Percentiles rank a stretch among this genome's conserved stretches.
phyloP scores from a whole-genome alignment of 2,329 filamentous ascomycete species.

The Ploettnerulaceae sp. region DNA sequence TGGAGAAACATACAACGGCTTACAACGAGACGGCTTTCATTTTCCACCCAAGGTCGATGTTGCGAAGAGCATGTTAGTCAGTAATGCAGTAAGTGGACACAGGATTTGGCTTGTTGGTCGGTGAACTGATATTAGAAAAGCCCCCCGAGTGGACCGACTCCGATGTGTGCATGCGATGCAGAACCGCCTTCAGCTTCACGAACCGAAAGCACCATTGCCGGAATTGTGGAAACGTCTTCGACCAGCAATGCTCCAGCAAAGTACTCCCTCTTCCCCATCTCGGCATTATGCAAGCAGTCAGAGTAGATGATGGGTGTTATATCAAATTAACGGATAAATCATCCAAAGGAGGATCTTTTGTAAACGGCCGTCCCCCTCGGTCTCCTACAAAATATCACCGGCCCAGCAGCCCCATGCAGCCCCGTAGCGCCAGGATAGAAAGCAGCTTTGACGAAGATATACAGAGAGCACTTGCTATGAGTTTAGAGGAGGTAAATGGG shows the following conservation, averaged over 20 bases:
- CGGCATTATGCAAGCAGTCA: constrained; percentile 83
- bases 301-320: constrained; percentile 95
- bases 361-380: constrained; percentile 41
- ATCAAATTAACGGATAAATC: constrained; percentile 78
- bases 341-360: constrained; percentile 38
- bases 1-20: constrained; percentile 73
- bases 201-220: constrained; percentile 98
- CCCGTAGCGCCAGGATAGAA: constrained; percentile 80
- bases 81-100: constrained; percentile 71
- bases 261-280: constrained; percentile 83
- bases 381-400: constrained; percentile 50
- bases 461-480: constrained; percentile 93
- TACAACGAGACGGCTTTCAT: constrained; percentile 80
- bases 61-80: constrained; percentile 96
- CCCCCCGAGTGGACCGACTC: constrained; percentile 97
- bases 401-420: constrained; percentile 71
- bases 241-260: constrained; percentile 90
- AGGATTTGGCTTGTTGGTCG: background rate
- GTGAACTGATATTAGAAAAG: constrained; percentile 39
- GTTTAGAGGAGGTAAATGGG: constrained; percentile 82
- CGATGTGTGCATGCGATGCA: constrained; percentile 97
- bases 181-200: constrained; percentile 92
- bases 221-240: constrained; percentile 97
- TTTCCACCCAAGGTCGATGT: constrained; percentile 86
- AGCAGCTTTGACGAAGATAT: constrained; percentile 92